Conservation (phyloP, 2,329 filamentous ascomycete species). For the Didymella lethalis region DNA sequence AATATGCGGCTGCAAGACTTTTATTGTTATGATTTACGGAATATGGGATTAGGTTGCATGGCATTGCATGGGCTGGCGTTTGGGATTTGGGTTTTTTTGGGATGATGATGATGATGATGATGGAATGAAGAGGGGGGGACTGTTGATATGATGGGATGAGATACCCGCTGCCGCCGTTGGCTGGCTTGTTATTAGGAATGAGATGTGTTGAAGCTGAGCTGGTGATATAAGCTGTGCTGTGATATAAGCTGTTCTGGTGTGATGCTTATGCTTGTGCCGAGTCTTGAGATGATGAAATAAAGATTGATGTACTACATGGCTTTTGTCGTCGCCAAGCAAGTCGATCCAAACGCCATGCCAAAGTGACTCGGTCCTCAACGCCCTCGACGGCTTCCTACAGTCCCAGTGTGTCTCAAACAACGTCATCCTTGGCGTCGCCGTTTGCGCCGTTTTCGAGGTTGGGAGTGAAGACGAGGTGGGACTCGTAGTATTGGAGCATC, state of each 20-base stretch:
- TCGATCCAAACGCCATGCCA: slow-evolving; percentile 7
- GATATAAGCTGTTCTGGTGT: too few relatives aligned
- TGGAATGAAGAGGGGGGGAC: too few relatives aligned
- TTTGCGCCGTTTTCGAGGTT: slow-evolving; percentile 14
- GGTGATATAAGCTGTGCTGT: too few relatives aligned
- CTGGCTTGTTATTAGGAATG: slow-evolving; percentile 10
- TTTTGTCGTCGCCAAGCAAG: not conserved
- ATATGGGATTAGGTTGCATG: not conserved
- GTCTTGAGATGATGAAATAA: too few relatives aligned
- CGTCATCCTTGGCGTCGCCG: slow-evolving; percentile 21
- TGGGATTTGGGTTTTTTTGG: not conserved
- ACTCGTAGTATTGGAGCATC: slow-evolving; percentile 60
- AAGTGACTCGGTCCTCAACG: not conserved
- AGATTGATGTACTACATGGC: slow-evolving; percentile 3
- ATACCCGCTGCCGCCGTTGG: slow-evolving; percentile 16
- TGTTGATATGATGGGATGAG: not conserved
- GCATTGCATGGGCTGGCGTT: slow-evolving; percentile 1
- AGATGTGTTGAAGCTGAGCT: not conserved
- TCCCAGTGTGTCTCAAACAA: not conserved
- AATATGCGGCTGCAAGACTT: not conserved
- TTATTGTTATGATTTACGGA: not conserved
- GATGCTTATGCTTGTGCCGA: too few relatives aligned
- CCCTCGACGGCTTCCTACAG: too few relatives aligned
- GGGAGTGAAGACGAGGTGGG: slow-evolving; percentile 52
- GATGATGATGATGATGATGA: too few relatives aligned